These are phyloP conservation scores for Saposhnikovia divaricata DNA, from an alignment of 129 eudicot species.

Conservation along the genomic window DNA sequence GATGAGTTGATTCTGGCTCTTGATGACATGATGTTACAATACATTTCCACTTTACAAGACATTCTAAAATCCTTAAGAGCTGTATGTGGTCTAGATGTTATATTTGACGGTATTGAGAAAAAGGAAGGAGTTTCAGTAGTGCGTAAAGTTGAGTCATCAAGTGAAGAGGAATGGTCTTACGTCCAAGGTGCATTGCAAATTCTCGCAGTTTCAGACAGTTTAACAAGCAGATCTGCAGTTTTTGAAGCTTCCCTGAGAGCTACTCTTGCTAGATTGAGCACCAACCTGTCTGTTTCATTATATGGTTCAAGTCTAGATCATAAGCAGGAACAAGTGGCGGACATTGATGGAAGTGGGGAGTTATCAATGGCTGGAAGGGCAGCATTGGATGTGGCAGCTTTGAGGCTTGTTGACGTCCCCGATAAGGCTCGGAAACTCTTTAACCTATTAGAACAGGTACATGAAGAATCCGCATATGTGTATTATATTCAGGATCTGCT, in stretches of 20 bases:
- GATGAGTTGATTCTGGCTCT: constrained; percentile 87
- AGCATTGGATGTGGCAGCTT: constrained; percentile 86
- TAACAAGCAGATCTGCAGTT: constrained; percentile 85
- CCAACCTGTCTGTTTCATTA: constrained; percentile 71
- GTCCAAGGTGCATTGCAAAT: constrained; percentile 98
- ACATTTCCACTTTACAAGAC: constrained; percentile 77
- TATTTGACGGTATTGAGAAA: constrained; percentile 31
- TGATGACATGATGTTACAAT: constrained; percentile 86
- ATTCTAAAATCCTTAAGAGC: constrained; percentile 72
- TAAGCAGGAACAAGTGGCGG: constrained; percentile 37
- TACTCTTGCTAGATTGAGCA: constrained; percentile 87
- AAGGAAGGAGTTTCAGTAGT: constrained; percentile 59
- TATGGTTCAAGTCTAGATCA: constrained; percentile 67
- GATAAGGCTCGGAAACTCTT: constrained; percentile 86
- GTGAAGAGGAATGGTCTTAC: constrained; percentile 95
- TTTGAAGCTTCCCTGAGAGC: constrained; percentile 98
- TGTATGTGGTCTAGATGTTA: constrained; percentile 73
- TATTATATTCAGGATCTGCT: neutral
- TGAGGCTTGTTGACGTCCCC: constrained; percentile 77
- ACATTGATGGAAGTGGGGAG: constrained; percentile 53
- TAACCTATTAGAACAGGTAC: constrained; percentile 91
- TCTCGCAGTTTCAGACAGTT: constrained; percentile 84
- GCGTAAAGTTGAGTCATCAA: constrained; percentile 75
- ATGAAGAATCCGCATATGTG: neutral
- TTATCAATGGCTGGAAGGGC: constrained; percentile 61